Conservation (phyloP, 805 yeast species). For the Metahyphopichia silvanorum region DNA sequence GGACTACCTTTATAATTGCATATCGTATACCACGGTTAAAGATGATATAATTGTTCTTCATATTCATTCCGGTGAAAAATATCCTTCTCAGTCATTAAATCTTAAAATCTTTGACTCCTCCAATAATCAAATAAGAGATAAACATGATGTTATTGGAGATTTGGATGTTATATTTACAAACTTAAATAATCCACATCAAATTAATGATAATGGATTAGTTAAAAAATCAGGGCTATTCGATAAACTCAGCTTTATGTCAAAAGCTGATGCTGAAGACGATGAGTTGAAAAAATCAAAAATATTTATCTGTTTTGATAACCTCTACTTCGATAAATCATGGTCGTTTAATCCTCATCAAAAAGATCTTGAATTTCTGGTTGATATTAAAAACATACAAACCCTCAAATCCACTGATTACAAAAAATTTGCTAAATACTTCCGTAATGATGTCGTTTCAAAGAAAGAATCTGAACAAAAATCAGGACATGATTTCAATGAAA, state of each 20-base stretch:
- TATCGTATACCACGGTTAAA: conserved; percentile 31
- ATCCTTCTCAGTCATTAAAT: conserved; percentile 32
- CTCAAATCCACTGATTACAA: conserved; percentile 35
- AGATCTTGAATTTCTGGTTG: conserved; percentile 33
- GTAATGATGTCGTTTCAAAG: too few relatives aligned
- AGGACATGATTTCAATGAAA: conserved; percentile 18
- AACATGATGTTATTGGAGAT: conserved; percentile 27
- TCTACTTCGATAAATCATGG: conserved; percentile 41
- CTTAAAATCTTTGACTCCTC: conserved; percentile 36
- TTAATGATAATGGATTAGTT: conserved; percentile 7
- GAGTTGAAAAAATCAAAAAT: conserved; percentile 25
- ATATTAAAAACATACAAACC: conserved; percentile 32
- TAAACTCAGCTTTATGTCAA: conserved; percentile 4
- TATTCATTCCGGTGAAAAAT: conserved; percentile 26
- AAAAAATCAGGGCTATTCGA: conserved; percentile 8
- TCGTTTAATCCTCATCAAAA: conserved; percentile 29
- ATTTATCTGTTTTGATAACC: conserved; percentile 40
- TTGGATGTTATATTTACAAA: conserved; percentile 34
- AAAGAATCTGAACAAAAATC: conserved; percentile 8
- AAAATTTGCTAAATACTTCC: conserved; percentile 32
- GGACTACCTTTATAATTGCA: conserved; percentile 29
- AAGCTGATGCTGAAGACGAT: conserved; percentile 5
- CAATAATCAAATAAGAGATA: conserved; percentile 29
- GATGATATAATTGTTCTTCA: conserved; percentile 36
- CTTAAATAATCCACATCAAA: conserved; percentile 25